Evolutionary conservation across 1,284 basidiomycete species (phyloP), one percentile per base, ranked within the genome.

Genomic region (Moniliophthora roreri): DNA sequence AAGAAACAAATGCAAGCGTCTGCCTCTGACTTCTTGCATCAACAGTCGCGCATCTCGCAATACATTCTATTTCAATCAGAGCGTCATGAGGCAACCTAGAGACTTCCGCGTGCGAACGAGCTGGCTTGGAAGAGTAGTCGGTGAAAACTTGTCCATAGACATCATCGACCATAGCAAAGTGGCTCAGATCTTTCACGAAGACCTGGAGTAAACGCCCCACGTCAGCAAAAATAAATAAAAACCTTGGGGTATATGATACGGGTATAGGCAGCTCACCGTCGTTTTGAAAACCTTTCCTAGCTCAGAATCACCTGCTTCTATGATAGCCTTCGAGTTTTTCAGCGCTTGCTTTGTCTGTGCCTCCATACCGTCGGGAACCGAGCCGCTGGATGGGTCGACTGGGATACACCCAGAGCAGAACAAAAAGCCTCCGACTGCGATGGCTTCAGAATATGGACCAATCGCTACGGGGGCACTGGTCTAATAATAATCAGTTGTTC

Each of bases 401-500:
- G 93, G 91, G 64, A 98, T 91, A 66, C 89, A 91, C 50, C 96
- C 96, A 5, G 93, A 96, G 46, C 87, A 79, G 75, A 95, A 98
- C 61, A 97, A 84, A 52, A 95, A 79, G 61, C 91, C 85, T 55
- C 92, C 92, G 60, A 85, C 81, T 65, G 90, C 91, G 72, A 95
- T 83, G 8, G 89, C 94, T 74, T 98, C 92, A 4, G 86, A 87
- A 74, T 96, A 97, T 23, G 94, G 94, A 1, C 94, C 94, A 58
- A 96, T 87, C 11, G 94, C 93, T 21, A 85, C 80, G 1, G 93
- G 88, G 3, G 93, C 93, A n/a, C n/a, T n/a, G n/a, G 66, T 83
- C 92, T 94, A 48, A 16, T 28, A 48, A 20, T 18, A 15, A 23
- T 52, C n/a, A 24, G 24, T 36, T 3, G 35, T 21, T 4, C 21